Base-by-base conservation (phyloP, 768 basidiomycete genomes). In the Asterophora lycoperdoides region DNA sequence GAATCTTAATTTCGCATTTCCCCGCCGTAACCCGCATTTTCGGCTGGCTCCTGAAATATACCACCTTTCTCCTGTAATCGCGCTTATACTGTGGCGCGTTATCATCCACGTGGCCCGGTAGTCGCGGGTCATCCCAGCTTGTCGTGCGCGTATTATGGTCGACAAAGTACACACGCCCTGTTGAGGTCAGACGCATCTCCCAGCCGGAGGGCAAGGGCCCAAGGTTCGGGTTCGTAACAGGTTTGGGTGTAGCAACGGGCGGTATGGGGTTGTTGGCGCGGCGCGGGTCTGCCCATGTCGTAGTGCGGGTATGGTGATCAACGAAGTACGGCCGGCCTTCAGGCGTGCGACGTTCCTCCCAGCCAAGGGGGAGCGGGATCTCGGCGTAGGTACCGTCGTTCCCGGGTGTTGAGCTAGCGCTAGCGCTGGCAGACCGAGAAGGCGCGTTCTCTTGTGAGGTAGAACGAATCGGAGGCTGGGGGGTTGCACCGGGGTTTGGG, bases 61-160 rank as follows among this genome's bases (percentile, higher is more conserved):
- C 84, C 37, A 94, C 81, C 68, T 94, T 95, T 48, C 90, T 75
- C 54, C 92, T 74, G 64, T 94, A 95, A 68, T 95, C 92, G 53
- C 90, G 84, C 68, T 94, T 93, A 69, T 93, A 94, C 68, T 94
- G 91, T n/a, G 92, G 93, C 3, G 90, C 90, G 67, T 83, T 89
- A 55, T 87, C 83, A 60, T 93, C 90, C 41, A 93, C 72, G 52
- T 84, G 79, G 1, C 81, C 84, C 0, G 93, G 92, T 44, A 93
- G 66, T 43, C 93, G 80, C 15, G 92, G 93, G 64, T 95, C 93
- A 61, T 94, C 93, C 93, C 92, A 94, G 5, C 89, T 81, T 13
- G 93, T 94, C 14, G 91, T 91, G 45, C 86, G 78, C 33, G 85
- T 87, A 54, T 86, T 93, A 68, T 95, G 93, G 63, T 94, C 93